Percentiles rank a stretch among this genome's conserved stretches.
phyloP scores from a whole-genome alignment of 805 yeast species.

The Kazachstania africana region DNA sequence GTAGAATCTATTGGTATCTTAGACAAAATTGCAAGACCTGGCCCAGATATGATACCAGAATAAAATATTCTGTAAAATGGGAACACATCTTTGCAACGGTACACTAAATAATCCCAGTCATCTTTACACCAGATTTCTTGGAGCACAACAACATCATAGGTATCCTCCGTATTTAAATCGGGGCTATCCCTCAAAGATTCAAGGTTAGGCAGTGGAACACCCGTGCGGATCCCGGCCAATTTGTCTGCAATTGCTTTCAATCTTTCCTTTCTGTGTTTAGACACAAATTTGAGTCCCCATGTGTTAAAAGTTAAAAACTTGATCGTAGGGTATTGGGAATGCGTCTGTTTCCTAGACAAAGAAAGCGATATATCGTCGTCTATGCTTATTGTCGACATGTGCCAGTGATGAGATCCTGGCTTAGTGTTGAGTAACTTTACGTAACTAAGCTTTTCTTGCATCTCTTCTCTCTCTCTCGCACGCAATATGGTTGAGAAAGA shows the following conservation, averaged over 20 bases:
- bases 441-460: no score
- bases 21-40: constrained; percentile 80
- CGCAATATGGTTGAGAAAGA: neutral
- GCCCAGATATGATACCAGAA: constrained; percentile 84
- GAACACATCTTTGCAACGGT: constrained; percentile 33
- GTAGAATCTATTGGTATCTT: constrained; percentile 73
- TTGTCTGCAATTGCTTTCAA: constrained; percentile 62
- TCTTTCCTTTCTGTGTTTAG: constrained; percentile 57
- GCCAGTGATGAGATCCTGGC: no score
- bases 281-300: constrained; percentile 84
- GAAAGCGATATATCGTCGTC: no score
- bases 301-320: constrained; percentile 60
- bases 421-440: no score
- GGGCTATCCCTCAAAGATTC: constrained; percentile 7
- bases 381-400: no score
- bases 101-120: constrained; percentile 63
- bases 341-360: no score
- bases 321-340: constrained; percentile 17
- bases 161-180: constrained; percentile 18
- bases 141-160: constrained; percentile 79
- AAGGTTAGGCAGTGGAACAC: constrained; percentile 12
- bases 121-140: constrained; percentile 88
- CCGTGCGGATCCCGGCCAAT: constrained; percentile 29
- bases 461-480: no score
- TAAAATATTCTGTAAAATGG: constrained; percentile 62